Conservation (phyloP, 331 rosid species). For the Ulmus americana region DNA sequence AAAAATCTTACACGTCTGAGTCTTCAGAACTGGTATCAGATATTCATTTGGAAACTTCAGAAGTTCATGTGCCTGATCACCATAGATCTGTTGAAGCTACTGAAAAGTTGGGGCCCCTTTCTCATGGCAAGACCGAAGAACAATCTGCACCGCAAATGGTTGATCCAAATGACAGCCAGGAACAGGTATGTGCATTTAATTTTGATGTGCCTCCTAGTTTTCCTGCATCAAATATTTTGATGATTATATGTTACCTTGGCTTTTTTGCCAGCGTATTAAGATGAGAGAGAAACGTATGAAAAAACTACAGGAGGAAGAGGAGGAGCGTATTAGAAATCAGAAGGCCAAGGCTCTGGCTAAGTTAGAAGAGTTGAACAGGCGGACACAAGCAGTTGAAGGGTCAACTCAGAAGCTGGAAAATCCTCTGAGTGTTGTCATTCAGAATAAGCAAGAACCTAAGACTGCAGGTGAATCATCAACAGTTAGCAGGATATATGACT, state of each 20-base stretch:
- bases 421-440: conserved; percentile 33
- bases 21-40: conserved; percentile 32
- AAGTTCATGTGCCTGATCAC: conserved; percentile 49
- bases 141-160: conserved; percentile 35
- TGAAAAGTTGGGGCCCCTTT: conserved; percentile 34
- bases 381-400: conserved; percentile 40
- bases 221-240: conserved; percentile 7
- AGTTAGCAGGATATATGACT: conserved; percentile 27
- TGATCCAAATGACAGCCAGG: conserved; percentile 50
- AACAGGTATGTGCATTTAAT: conserved; percentile 51
- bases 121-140: conserved; percentile 40
- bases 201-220: conserved; percentile 9
- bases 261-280: conserved; percentile 53
- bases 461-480: conserved; percentile 31
- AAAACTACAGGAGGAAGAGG: conserved; percentile 85
- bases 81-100: conserved; percentile 33
- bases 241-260: conserved; percentile 4
- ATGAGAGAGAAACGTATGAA: conserved; percentile 66
- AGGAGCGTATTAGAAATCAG: conserved; percentile 73
- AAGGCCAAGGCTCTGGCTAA: conserved; percentile 68
- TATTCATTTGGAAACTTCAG: conserved; percentile 36
- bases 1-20: conserved; percentile 36
- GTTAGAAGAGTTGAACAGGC: conserved; percentile 71
- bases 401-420: conserved; percentile 37
- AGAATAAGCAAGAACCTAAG: conserved; percentile 40